Conservation (phyloP, 2,329 filamentous ascomycete genomes). For the Penicillium occitanis region DNA sequence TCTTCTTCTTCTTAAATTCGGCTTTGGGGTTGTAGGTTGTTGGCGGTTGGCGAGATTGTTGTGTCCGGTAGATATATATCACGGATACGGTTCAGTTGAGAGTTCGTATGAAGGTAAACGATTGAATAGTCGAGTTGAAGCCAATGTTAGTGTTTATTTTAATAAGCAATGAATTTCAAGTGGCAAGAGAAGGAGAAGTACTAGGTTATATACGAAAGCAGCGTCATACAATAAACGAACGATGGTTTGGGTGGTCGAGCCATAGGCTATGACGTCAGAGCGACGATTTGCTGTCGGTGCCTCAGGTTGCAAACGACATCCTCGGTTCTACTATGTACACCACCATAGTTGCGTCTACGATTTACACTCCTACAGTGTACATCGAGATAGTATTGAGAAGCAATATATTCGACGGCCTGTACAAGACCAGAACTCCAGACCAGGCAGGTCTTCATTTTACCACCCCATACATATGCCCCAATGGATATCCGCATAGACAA, state of each 20-base stretch:
- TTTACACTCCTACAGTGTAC: neutral
- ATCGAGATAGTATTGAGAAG: neutral
- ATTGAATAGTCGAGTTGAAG: neutral
- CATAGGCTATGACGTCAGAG: constrained; percentile 19
- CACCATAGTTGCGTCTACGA: neutral
- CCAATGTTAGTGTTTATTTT: neutral
- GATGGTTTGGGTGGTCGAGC: neutral
- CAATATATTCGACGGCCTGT: constrained; percentile 10
- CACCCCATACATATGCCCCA: constrained; percentile 33
- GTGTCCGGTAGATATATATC: neutral
- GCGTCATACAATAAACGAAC: neutral
- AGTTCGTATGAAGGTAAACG: neutral
- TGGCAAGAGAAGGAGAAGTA: neutral
- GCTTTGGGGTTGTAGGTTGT: neutral
- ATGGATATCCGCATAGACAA: constrained; percentile 26
- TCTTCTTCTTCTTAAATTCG: neutral
- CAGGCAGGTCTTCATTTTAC: constrained; percentile 21
- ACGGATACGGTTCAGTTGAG: neutral
- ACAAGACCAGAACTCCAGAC: constrained; percentile 18
- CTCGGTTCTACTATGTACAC: neutral
- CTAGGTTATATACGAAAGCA: constrained; percentile 4
- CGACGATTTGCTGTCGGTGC: constrained; percentile 8
- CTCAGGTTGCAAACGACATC: constrained; percentile 11
- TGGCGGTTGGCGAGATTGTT: neutral
- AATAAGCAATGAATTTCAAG: neutral